phyloP scores from a whole-genome alignment of 495 filamentous ascomycete species.

The Terfezia boudieri region DNA sequence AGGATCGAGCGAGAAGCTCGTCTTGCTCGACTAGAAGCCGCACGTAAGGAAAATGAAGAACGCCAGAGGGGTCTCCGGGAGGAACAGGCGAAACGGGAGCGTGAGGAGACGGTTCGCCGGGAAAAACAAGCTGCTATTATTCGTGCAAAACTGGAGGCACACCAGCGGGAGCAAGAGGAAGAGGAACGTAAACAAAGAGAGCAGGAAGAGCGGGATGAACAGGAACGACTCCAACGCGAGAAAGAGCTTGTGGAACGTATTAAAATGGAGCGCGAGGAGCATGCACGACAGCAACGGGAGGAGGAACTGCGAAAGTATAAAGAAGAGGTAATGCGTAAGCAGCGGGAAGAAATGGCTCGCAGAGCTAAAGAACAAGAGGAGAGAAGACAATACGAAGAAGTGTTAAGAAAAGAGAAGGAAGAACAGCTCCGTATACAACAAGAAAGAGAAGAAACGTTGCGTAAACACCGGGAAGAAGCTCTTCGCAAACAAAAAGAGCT shows the following conservation, averaged over 20 bases:
- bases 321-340: slow-evolving; percentile 18
- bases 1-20: slow-evolving; percentile 5
- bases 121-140: neutral
- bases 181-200: slow-evolving; percentile 25
- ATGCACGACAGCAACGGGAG: slow-evolving; percentile 25
- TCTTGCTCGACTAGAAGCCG: slow-evolving; percentile 1
- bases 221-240: slow-evolving; percentile 29
- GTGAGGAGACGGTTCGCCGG: neutral
- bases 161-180: slow-evolving; percentile 8
- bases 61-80: slow-evolving; percentile 7
- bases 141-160: neutral
- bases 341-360: slow-evolving; percentile 22
- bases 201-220: slow-evolving; percentile 40
- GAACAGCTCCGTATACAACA: slow-evolving; percentile 7
- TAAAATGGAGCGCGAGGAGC: slow-evolving; percentile 17
- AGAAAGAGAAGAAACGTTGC: neutral
- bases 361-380: slow-evolving; percentile 21
- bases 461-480: neutral
- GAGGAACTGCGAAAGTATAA: slow-evolving; percentile 12
- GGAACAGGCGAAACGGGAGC: slow-evolving; percentile 4
- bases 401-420: slow-evolving; percentile 9
- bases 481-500: neutral
- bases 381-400: slow-evolving; percentile 20
- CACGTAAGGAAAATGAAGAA: slow-evolving; percentile 1
- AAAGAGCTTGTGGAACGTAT: slow-evolving; percentile 23